Conservation (phyloP, 2,329 filamentous ascomycete species). For the Alternaria alternata region DNA sequence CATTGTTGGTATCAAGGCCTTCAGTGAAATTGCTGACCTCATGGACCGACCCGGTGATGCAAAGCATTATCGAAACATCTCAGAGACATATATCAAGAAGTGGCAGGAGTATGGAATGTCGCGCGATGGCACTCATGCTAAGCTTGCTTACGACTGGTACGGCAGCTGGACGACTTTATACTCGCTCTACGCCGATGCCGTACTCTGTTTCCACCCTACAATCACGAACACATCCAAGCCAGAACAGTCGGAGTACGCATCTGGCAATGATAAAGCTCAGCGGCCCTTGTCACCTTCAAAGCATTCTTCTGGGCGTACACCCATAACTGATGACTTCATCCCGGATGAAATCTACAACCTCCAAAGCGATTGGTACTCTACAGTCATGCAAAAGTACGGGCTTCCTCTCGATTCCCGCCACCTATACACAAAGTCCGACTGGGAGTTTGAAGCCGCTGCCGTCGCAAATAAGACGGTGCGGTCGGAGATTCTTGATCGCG, state of each 20-base stretch:
- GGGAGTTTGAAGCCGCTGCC: slow-evolving; percentile 88
- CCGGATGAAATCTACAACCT: slow-evolving; percentile 78
- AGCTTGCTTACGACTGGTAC: slow-evolving; percentile 80
- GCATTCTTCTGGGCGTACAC: slow-evolving; percentile 27
- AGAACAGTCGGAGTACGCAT: slow-evolving; percentile 9
- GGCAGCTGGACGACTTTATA: slow-evolving; percentile 87
- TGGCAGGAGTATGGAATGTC: slow-evolving; percentile 79
- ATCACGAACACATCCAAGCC: slow-evolving; percentile 47
- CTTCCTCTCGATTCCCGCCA: slow-evolving; percentile 83
- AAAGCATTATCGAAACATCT: slow-evolving; percentile 68
- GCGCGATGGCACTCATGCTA: slow-evolving; percentile 73
- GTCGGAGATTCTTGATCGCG: slow-evolving; percentile 74
- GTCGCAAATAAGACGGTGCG: slow-evolving; percentile 74
- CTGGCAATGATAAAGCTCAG: slow-evolving; percentile 23
- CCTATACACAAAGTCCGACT: slow-evolving; percentile 87
- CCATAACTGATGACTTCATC: slow-evolving; percentile 66
- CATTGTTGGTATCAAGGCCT: slow-evolving; percentile 81
- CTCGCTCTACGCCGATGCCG: slow-evolving; percentile 81
- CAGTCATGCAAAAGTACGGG: slow-evolving; percentile 81
- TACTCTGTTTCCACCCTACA: slow-evolving; percentile 79
- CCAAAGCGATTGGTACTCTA: slow-evolving; percentile 82
- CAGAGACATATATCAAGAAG: slow-evolving; percentile 71
- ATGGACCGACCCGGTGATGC: slow-evolving; percentile 66
- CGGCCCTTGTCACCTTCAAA: slow-evolving; percentile 28
- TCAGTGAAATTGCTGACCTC: slow-evolving; percentile 73